These are phyloP conservation scores for Pseudogymnoascus sp. DNA, from an alignment of 2,329 filamentous ascomycete species.

Conservation along the genomic window DNA sequence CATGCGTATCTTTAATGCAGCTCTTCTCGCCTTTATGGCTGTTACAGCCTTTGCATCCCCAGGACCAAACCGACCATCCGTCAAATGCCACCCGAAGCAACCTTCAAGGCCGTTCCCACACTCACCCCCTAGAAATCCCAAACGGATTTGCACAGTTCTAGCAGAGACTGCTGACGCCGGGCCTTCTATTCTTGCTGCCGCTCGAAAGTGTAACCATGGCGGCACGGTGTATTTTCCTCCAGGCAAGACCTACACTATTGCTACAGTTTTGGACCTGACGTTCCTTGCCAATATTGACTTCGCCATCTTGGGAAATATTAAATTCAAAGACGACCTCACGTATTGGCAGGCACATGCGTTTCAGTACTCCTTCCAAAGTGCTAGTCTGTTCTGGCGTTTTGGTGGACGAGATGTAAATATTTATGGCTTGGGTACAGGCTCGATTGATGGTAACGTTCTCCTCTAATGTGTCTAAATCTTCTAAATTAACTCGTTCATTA, in stretches of 20 bases:
- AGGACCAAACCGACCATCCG: background rate
- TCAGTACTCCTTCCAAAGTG: conserved; percentile 49
- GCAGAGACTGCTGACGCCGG: conserved; percentile 14
- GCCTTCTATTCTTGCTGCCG: conserved; percentile 41
- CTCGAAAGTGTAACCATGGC: conserved; percentile 50
- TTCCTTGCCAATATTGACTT: conserved; percentile 50
- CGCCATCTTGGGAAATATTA: conserved; percentile 30
- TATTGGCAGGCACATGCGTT: conserved; percentile 53
- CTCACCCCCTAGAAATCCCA: background rate
- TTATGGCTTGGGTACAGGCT: conserved; percentile 44
- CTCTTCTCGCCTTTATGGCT: background rate
- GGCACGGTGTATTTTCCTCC: conserved; percentile 48
- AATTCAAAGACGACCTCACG: conserved; percentile 48
- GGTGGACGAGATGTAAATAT: conserved; percentile 52
- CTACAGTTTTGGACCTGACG: conserved; percentile 48
- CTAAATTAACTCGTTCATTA: background rate
- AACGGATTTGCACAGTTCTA: background rate
- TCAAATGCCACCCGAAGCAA: background rate
- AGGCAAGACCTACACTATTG: conserved; percentile 43
- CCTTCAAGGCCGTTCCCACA: background rate
- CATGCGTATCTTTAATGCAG: background rate
- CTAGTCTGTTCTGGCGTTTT: conserved; percentile 51
- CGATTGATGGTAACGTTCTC: conserved; percentile 45
- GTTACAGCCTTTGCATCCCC: background rate
- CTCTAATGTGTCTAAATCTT: conserved; percentile 40